Conservation (phyloP, 2,329 filamentous ascomycete species). For the Fusarium sp. region DNA sequence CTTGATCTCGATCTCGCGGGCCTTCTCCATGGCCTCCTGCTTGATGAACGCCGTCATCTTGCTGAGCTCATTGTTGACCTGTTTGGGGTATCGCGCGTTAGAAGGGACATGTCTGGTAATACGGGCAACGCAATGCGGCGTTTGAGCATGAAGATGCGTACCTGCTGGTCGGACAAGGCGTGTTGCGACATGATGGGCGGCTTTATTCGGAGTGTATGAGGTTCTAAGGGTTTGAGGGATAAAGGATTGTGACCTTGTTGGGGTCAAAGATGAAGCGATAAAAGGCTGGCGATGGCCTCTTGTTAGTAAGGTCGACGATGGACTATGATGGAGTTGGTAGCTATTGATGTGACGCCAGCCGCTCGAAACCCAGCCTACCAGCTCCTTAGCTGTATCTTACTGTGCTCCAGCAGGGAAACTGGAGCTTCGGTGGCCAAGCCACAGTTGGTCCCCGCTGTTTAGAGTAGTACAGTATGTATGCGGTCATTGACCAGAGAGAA, state of each 20-base stretch:
- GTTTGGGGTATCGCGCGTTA: constrained; percentile 25
- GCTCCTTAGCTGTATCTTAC: constrained; percentile 30
- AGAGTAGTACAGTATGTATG: not conserved
- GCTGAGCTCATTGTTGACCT: constrained; percentile 98
- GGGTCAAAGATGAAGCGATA: constrained; percentile 24
- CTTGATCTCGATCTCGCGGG: constrained; percentile 96
- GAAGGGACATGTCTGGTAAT: constrained; percentile 21
- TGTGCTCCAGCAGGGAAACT: constrained; percentile 32
- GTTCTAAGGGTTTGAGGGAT: constrained; percentile 21
- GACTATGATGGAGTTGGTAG: constrained; percentile 45
- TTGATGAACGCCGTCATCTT: constrained; percentile 99
- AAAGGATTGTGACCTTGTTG: constrained; percentile 7
- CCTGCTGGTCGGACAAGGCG: constrained; percentile 98
- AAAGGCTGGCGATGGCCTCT: constrained; percentile 43
- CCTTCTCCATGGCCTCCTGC: constrained; percentile 97
- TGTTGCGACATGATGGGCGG: constrained; percentile 86
- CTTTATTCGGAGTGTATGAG: constrained; percentile 26
- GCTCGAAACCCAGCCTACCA: constrained; percentile 25
- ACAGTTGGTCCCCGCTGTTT: constrained; percentile 35
- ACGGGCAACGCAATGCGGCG: constrained; percentile 37
- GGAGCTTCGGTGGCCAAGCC: constrained; percentile 40
- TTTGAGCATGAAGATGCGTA: constrained; percentile 58
- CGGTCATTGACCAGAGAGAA: constrained; percentile 30
- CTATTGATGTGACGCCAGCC: constrained; percentile 49
- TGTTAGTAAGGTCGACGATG: constrained; percentile 32